Evolutionary conservation across 345 rosid species (phyloP).

Genomic region (Excoecaria cochinchinensis): DNA sequence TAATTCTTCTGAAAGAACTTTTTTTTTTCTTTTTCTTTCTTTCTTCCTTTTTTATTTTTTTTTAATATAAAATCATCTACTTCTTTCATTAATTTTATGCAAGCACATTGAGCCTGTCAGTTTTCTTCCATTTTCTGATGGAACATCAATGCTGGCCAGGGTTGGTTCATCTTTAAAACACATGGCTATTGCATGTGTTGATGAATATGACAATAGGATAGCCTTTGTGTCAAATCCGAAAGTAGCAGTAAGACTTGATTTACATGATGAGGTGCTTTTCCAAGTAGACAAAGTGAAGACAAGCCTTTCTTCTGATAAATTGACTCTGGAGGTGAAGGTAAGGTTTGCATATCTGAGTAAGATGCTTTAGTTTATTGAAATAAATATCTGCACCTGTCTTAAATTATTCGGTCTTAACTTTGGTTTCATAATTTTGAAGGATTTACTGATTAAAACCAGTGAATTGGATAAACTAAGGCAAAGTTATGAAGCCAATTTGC

Average conservation of each 20-base stretch:
- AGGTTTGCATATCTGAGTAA: not conserved
- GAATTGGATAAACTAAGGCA: conserved; percentile 49
- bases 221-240: conserved; percentile 40
- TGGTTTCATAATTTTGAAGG: conserved; percentile 33
- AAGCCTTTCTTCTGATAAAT: conserved; percentile 35
- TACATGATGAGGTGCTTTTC: conserved; percentile 12
- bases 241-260: conserved; percentile 34
- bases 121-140: not conserved
- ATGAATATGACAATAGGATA: conserved; percentile 43
- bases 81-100: not conserved
- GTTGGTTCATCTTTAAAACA: conserved; percentile 52
- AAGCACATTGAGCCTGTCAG: not conserved
- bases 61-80: not conserved
- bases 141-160: conserved; percentile 31
- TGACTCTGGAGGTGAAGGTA: conserved; percentile 49
- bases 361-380: not conserved
- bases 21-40: too few relatives aligned
- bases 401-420: not conserved
- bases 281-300: conserved; percentile 32
- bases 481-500: conserved; percentile 42
- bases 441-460: conserved; percentile 38
- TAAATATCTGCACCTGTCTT: not conserved
- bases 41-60: too few relatives aligned
- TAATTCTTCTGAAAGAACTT: not conserved
- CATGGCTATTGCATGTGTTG: conserved; percentile 45